Evolutionary conservation across 352 stramenopile genomes (phyloP).

Genomic region (Phytophthora melonis): DNA sequence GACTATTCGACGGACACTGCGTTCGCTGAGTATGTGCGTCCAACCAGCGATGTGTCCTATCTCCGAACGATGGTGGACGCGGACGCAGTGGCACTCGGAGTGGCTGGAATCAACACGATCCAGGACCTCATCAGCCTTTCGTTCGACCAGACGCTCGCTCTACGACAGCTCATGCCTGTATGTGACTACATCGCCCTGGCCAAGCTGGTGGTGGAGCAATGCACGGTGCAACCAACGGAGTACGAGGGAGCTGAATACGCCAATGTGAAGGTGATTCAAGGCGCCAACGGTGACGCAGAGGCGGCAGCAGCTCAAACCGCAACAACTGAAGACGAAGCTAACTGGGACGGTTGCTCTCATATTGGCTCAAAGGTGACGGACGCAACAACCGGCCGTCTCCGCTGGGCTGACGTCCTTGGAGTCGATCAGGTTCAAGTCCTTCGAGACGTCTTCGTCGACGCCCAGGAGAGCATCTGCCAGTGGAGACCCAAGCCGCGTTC

Average conservation of each 20-base stretch:
- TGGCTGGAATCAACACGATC: conserved; percentile 79
- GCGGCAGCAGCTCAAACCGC: conserved; percentile 14
- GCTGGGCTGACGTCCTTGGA: conserved; percentile 70
- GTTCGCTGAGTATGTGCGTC: conserved; percentile 52
- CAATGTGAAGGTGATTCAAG: conserved; percentile 51
- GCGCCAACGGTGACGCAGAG: conserved; percentile 22
- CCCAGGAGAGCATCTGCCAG: conserved; percentile 70
- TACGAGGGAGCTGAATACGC: conserved; percentile 63
- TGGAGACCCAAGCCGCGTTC: conserved; percentile 70
- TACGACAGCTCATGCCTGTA: conserved; percentile 67
- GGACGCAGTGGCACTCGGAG: conserved; percentile 62
- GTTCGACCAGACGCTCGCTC: conserved; percentile 56
- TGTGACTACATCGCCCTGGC: conserved; percentile 80
- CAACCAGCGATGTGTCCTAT: conserved; percentile 56
- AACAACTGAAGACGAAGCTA: conserved; percentile 27
- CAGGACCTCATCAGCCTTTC: conserved; percentile 73
- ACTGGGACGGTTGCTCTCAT: conserved; percentile 74
- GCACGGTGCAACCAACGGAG: conserved; percentile 51
- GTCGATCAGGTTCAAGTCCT: conserved; percentile 73
- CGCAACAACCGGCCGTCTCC: conserved; percentile 48
- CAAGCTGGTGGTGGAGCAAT: conserved; percentile 64
- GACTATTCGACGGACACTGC: conserved; percentile 55
- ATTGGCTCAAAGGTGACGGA: conserved; percentile 53
- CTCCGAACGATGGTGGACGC: conserved; percentile 59
- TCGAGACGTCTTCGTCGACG: conserved; percentile 71